Conservation (phyloP, 148 eudicot species). For the Fagopyrum esculentum region DNA sequence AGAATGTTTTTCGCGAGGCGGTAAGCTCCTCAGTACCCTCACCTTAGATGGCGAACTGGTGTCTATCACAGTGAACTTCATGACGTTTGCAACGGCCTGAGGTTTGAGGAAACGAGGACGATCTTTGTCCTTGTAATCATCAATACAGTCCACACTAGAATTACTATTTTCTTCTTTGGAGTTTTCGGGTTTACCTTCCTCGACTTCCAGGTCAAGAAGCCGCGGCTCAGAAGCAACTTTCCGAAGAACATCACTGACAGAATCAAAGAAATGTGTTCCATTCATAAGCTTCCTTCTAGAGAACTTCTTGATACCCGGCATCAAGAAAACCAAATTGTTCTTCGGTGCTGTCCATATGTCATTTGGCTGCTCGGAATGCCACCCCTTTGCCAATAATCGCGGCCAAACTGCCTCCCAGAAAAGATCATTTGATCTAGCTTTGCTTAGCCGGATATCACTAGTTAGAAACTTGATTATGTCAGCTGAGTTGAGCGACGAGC, state of each 20-base stretch:
- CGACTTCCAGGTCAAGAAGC: conserved; percentile 20
- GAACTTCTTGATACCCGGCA: conserved; percentile 31
- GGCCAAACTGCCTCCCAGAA: conserved; percentile 46
- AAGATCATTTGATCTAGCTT: conserved; percentile 23
- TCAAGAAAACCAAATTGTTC: conserved; percentile 21
- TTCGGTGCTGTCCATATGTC: conserved; percentile 14
- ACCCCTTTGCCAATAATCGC: conserved; percentile 33
- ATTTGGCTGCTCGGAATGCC: conserved; percentile 32
- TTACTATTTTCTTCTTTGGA: not conserved
- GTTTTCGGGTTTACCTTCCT: not conserved
- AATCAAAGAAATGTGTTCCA: conserved; percentile 31
- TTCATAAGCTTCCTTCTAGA: conserved; percentile 25
- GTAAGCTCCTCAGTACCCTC: conserved; percentile 21
- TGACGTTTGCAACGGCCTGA: not conserved
- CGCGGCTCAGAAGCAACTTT: conserved; percentile 30
- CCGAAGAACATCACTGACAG: conserved; percentile 23
- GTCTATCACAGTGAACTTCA: conserved; percentile 24
- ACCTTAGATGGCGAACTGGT: conserved; percentile 18
- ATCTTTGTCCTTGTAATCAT: conserved; percentile 3
- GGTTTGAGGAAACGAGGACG: conserved; percentile 16
- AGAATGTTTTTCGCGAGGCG: not conserved
- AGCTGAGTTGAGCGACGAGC: conserved; percentile 13
- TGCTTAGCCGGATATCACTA: conserved; percentile 21
- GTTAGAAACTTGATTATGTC: conserved; percentile 19
- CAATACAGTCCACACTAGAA: not conserved